phyloP scores from a whole-genome alignment of 2,329 filamentous ascomycete species.

The Albophoma yamanashiensis region DNA sequence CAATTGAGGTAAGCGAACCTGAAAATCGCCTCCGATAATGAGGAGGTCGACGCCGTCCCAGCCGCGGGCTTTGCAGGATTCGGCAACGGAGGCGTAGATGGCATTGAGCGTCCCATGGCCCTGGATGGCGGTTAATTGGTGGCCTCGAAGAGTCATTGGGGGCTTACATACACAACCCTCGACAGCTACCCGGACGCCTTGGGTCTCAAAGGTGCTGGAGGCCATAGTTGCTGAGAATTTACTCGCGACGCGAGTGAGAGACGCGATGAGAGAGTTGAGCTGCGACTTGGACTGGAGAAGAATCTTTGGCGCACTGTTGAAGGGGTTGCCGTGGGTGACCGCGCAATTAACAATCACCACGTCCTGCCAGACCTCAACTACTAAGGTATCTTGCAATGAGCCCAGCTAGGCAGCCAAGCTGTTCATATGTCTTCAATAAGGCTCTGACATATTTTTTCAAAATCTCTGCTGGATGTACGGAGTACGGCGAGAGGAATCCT shows the following conservation, averaged over 20 bases:
- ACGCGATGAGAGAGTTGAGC: neutral
- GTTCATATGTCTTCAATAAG: neutral
- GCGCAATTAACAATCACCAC: neutral
- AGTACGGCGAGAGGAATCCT: too few species aligned
- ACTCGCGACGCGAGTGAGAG: neutral
- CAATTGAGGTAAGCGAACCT: constrained; percentile 38
- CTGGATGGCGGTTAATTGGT: constrained; percentile 31
- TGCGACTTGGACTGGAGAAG: neutral
- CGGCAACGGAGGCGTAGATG: constrained; percentile 72
- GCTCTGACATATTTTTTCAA: neutral
- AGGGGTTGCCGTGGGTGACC: neutral
- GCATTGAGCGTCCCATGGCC: constrained; percentile 86
- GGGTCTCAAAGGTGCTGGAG: constrained; percentile 17
- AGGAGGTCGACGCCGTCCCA: constrained; percentile 81
- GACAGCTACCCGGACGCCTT: constrained; percentile 63
- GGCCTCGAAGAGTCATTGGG: neutral
- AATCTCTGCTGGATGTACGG: neutral
- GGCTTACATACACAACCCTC: constrained; percentile 66
- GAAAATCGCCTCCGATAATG: constrained; percentile 94
- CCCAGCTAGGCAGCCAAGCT: neutral
- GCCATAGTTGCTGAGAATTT: neutral
- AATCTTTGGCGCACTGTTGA: neutral
- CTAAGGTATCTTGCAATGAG: neutral
- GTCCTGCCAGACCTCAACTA: neutral
- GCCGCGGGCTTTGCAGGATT: constrained; percentile 56